phyloP scores from a whole-genome alignment of 345 rosid species.

The Citrus inodora region DNA sequence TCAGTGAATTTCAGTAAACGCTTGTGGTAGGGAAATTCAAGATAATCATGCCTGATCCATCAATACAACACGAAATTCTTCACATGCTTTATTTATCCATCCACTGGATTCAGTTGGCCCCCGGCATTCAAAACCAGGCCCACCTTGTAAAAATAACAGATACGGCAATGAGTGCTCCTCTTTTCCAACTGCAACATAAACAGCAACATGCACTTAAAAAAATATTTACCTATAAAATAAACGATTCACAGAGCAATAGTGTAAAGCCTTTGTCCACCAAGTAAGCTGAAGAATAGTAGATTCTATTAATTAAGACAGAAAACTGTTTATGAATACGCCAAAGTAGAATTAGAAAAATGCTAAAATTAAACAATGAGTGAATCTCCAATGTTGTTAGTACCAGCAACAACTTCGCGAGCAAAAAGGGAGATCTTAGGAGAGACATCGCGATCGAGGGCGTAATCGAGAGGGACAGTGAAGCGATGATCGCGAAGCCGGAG shows the following conservation, averaged over 20 bases:
- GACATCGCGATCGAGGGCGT: slow-evolving; percentile 30
- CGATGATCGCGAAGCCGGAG: slow-evolving; percentile 83
- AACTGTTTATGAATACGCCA: neutral
- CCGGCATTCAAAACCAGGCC: slow-evolving; percentile 90
- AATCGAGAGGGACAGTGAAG: slow-evolving; percentile 76
- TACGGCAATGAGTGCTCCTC: slow-evolving; percentile 77
- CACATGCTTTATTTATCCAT: slow-evolving; percentile 81
- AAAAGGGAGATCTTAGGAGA: slow-evolving; percentile 63
- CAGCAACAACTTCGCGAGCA: slow-evolving; percentile 82
- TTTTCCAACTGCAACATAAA: slow-evolving; percentile 54
- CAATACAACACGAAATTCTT: slow-evolving; percentile 83
- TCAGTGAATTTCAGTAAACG: slow-evolving; percentile 1
- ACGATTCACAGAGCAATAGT: neutral
- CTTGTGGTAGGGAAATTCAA: neutral
- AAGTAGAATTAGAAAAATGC: neutral
- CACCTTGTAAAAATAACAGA: slow-evolving; percentile 80
- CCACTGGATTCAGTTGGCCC: slow-evolving; percentile 86
- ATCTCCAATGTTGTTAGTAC: slow-evolving; percentile 28
- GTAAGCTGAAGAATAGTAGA: neutral
- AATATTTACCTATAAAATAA: neutral
- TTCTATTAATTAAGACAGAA: neutral
- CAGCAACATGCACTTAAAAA: neutral
- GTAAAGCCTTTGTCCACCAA: neutral
- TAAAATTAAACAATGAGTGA: neutral
- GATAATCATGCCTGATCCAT: slow-evolving; percentile 73